These are phyloP conservation scores for Suillus bovinus DNA, from an alignment of 768 basidiomycete species.

Conservation along the genomic window DNA sequence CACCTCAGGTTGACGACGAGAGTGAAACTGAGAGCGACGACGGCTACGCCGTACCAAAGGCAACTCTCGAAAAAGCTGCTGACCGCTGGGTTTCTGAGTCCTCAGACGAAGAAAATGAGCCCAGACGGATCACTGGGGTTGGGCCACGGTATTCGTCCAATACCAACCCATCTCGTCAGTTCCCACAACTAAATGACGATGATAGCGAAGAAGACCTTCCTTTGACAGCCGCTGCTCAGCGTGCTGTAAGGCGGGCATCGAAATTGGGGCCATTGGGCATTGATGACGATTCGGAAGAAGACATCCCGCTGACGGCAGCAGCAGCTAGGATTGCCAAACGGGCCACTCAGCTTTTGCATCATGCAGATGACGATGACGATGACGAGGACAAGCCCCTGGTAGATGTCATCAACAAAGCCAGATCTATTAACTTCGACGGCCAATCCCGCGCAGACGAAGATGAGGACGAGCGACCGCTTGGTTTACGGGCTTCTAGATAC, in stretches of 20 bases:
- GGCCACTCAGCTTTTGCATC: slow-evolving; percentile 16
- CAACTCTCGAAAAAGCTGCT: slow-evolving; percentile 23
- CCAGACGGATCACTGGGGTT: slow-evolving; percentile 56
- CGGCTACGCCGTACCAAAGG: slow-evolving; percentile 24
- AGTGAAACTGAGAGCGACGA: slow-evolving; percentile 55
- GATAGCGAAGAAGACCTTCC: slow-evolving; percentile 84
- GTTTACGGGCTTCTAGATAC: slow-evolving; percentile 58
- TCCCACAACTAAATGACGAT: slow-evolving; percentile 34
- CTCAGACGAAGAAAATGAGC: slow-evolving; percentile 59
- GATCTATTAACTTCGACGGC: slow-evolving; percentile 44
- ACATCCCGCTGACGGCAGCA: slow-evolving; percentile 65
- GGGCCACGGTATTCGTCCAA: slow-evolving; percentile 53
- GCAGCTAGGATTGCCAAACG: slow-evolving; percentile 50
- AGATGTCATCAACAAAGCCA: slow-evolving; percentile 50
- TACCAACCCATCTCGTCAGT: slow-evolving; percentile 13
- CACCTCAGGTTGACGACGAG: slow-evolving; percentile 36
- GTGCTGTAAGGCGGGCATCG: slow-evolving; percentile 49
- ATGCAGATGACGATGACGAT: slow-evolving; percentile 46
- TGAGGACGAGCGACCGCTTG: slow-evolving; percentile 74
- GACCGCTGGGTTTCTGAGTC: slow-evolving; percentile 52
- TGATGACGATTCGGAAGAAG: slow-evolving; percentile 67
- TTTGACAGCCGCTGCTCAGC: slow-evolving; percentile 61
- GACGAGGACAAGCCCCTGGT: slow-evolving; percentile 78
- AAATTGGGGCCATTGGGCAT: slow-evolving; percentile 19
- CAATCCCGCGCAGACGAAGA: slow-evolving; percentile 45